Evolutionary conservation across 257 asterid species (phyloP), one percentile per base, ranked within the genome.

Genomic region (Salvia rosmarinus): DNA sequence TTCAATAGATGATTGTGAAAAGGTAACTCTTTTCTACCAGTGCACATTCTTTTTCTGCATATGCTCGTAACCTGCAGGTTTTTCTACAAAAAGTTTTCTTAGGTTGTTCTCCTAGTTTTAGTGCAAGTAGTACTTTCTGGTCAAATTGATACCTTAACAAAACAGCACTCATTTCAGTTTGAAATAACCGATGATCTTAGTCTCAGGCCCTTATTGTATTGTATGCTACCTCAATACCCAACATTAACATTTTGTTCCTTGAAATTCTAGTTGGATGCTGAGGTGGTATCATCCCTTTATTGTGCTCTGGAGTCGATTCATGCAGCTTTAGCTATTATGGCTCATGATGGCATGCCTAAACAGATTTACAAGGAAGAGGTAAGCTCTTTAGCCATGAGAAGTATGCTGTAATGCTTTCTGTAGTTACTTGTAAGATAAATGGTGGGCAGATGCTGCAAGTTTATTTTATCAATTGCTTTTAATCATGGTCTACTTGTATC

Each of bases 281-380:
- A 91, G 72, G 88, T 83, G 70, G 84, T 86, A 51, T 77, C 95
- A 16, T 79, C 95, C 62, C 85, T 95, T 85, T 86, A 73, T 80
- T 82, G 94, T 57, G 89, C 98, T 60, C 76, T 95, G 87, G 99
- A 95, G 85, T 87, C 98, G 2, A 88, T 89, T 82, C 98, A 87
- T 80, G 99, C 96, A 61, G 88, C 98, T 82, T 87, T 95, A 77
- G 93, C 89, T 63, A 83, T 95, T 77, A 84, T 95, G 94, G 88
- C 92, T 70, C 81, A 80, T 81, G 84, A 72, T 76, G 96, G 85
- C 80, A 86, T 95, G 99, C 94, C 99, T 64, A 95, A 95, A 80
- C 95, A 85, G 83, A 84, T 95, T 37, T 95, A 95, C 75, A 89
- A 89, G 66, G 99, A 95, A 82, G 99, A 95, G 93, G 99, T 89